These are phyloP conservation scores for Naematelia aurantialba DNA, from an alignment of 768 basidiomycete genomes.

Conservation along the genomic window DNA sequence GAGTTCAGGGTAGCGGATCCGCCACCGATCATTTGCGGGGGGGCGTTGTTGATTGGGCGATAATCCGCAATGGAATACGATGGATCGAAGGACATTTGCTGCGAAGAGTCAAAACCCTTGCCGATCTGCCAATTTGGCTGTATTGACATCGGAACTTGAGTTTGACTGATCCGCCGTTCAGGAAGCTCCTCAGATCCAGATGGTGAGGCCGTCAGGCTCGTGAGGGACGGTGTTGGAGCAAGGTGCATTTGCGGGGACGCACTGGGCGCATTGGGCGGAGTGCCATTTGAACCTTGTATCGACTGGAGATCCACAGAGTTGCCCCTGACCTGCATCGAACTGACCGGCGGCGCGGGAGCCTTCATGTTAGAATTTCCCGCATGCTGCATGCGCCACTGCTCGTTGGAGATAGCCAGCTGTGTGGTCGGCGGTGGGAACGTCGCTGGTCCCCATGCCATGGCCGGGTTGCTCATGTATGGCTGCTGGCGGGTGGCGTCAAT, in stretches of 20 bases:
- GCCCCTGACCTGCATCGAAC: not conserved
- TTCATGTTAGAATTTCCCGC: not conserved
- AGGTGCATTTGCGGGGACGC: slow-evolving; percentile 4
- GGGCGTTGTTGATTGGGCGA: not conserved
- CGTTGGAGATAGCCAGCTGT: not conserved
- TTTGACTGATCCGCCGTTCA: slow-evolving; percentile 18
- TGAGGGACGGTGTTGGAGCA: slow-evolving; percentile 34
- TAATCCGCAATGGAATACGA: not conserved
- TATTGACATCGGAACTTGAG: slow-evolving; percentile 1
- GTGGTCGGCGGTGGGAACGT: not conserved
- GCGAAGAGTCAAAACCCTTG: not conserved
- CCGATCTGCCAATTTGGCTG: slow-evolving; percentile 4
- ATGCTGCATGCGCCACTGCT: not conserved
- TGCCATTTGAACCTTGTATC: not conserved
- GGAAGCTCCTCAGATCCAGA: slow-evolving; percentile 24
- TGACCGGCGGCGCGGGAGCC: no score
- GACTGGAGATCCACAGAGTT: not conserved
- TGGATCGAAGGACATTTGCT: slow-evolving; percentile 2
- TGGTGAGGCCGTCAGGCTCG: slow-evolving; percentile 35
- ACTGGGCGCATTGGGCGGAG: slow-evolving; percentile 2
- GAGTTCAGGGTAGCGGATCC: not conserved
- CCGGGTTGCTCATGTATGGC: not conserved
- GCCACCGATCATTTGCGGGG: not conserved
- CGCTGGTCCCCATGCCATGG: not conserved
- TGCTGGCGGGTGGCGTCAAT: not conserved